Conservation (phyloP, 2,329 filamentous ascomycete species). For the Paramyrothecium roridum region DNA sequence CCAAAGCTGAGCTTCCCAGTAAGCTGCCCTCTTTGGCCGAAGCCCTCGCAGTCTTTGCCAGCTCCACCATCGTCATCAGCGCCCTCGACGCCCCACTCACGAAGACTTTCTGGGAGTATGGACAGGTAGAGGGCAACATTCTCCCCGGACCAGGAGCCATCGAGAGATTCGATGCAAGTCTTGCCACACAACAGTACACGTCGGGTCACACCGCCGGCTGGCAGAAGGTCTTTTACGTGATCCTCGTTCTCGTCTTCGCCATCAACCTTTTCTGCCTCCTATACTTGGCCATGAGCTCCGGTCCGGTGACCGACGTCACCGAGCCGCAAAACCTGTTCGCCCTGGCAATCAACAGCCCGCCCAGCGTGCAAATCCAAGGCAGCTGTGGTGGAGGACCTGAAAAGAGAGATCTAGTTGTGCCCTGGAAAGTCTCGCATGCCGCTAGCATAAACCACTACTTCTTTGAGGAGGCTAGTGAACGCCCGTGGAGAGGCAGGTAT, state of each 20-base stretch:
- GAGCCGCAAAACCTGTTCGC: constrained; percentile 75
- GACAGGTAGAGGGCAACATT: constrained; percentile 23
- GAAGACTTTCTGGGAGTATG: constrained; percentile 22
- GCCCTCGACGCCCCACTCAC: constrained; percentile 56
- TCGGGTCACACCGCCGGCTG: constrained; percentile 59
- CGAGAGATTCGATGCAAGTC: constrained; percentile 60
- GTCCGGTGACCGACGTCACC: constrained; percentile 73
- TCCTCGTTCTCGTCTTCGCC: constrained; percentile 63
- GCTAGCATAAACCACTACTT: constrained; percentile 37
- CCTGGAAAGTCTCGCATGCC: constrained; percentile 38
- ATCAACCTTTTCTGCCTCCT: constrained; percentile 64
- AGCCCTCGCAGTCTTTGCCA: constrained; percentile 66
- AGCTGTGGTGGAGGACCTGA: constrained; percentile 34
- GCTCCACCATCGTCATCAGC: constrained; percentile 62
- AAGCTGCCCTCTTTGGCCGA: constrained; percentile 68
- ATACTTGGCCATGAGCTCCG: constrained; percentile 54
- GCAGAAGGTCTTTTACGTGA: constrained; percentile 64
- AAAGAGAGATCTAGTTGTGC: constrained; percentile 32
- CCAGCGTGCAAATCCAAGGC: constrained; percentile 30
- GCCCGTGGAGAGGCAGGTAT: constrained; percentile 21
- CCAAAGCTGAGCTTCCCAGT: constrained; percentile 36
- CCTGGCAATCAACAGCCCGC: constrained; percentile 61
- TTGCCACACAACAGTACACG: constrained; percentile 67
- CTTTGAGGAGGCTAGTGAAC: constrained; percentile 33
- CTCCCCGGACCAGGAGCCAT: constrained; percentile 41